phyloP scores from a whole-genome alignment of 495 filamentous ascomycete genomes.

The Xylaria grammica region DNA sequence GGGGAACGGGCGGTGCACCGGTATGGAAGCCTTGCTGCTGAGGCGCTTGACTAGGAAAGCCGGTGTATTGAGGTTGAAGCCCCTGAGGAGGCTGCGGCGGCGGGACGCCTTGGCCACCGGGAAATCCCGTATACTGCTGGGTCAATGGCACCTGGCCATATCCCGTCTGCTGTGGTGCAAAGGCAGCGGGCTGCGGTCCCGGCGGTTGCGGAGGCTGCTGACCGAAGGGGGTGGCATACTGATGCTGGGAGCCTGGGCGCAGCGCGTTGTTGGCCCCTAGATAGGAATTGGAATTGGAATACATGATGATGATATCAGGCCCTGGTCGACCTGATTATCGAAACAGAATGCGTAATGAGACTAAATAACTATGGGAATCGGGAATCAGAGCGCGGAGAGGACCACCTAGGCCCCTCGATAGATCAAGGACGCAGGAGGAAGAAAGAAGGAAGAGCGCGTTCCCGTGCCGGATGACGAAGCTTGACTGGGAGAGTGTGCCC shows the following conservation, averaged over 20 bases:
- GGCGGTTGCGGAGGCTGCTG: constrained; percentile 67
- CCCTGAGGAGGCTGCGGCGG: constrained; percentile 57
- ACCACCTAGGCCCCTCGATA: constrained; percentile 19
- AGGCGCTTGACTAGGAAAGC: constrained; percentile 52
- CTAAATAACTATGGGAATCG: neutral
- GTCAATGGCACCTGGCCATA: constrained; percentile 64
- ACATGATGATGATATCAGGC: constrained; percentile 67
- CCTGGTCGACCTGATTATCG: constrained; percentile 1
- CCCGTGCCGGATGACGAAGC: constrained; percentile 37
- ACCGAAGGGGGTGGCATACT: constrained; percentile 61
- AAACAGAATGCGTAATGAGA: neutral
- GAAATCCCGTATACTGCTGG: constrained; percentile 66
- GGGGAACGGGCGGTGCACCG: constrained; percentile 59
- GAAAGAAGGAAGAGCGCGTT: neutral
- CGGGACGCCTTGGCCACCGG: constrained; percentile 53
- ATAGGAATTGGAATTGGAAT: constrained; percentile 84
- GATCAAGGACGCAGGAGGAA: constrained; percentile 21
- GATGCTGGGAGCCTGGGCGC: constrained; percentile 72
- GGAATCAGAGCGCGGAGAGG: constrained; percentile 1
- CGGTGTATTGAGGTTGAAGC: constrained; percentile 62
- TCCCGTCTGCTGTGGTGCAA: constrained; percentile 65
- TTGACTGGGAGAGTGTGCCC: constrained; percentile 14
- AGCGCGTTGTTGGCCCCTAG: constrained; percentile 75
- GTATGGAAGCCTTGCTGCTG: constrained; percentile 54
- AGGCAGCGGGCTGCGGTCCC: constrained; percentile 63